Base-by-base conservation (phyloP, 202 grass and related monocot species). In the Carex arenaria region DNA sequence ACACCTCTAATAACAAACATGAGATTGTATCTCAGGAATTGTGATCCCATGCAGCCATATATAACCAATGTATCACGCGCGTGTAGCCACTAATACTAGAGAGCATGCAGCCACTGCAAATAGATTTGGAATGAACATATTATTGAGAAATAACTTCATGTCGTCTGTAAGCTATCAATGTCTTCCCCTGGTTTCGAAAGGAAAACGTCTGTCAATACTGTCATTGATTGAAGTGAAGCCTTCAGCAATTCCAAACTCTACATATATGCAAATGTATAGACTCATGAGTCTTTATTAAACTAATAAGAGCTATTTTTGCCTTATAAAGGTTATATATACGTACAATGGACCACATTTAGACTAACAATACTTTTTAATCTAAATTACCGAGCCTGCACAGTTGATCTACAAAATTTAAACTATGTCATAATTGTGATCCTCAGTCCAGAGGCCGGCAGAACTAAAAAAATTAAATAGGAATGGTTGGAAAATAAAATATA, bases 231-330 rank as follows among this genome's bases (percentile, higher is more conserved):
- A 43, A 94, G 52, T 18, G 83, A 84, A 59, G 87, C 80, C 67
- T 82, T 91, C 18, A 94, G 45, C 18, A 94, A 84, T 85, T 84
- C 88, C 83, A 89, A 60, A 7, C 85, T 80, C 91, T 93, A 55
- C 14, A n/a, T n/a, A n/a, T n/a, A n/a, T n/a, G n/a, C n/a, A 72
- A 17, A 42, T 22, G 43, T 59, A 78, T 7, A 59, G 60, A 10
- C 73, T 59, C 7, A 76, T 76, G 14, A 75, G 2, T 31, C 26
- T 9, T 30, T 54, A 28, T 7, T 72, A 49, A 51, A 73, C 22
- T 4, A 66, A 43, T 43, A 34, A 67, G 31, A 67, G 13, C 1
- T 67, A 13, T 38, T 17, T 34, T 66, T 1, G 6, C 14, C 64
- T 67, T 26, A 1, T 3, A 69, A 43, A 70, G 1, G 14, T 0